These are phyloP conservation scores for Nyssa sinensis DNA, from an alignment of 148 eudicot species.

Conservation along the genomic window DNA sequence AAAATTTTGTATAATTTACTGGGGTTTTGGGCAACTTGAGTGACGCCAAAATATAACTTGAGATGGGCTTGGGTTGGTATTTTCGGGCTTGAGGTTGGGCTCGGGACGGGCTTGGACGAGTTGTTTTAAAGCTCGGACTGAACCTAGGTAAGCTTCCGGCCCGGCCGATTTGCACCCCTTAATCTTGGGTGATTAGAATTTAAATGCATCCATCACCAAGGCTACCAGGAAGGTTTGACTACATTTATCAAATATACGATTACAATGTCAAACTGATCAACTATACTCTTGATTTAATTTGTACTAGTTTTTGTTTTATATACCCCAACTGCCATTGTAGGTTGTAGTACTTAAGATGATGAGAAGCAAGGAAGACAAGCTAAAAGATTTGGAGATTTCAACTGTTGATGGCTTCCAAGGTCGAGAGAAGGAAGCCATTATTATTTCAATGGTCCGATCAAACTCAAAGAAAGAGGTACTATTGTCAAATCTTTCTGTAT, in stretches of 20 bases:
- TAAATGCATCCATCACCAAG: background rate
- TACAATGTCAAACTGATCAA: background rate
- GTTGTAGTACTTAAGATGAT: slow-evolving; percentile 77
- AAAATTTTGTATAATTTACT: too few relatives aligned
- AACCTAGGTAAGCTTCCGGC: too few relatives aligned
- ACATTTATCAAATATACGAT: background rate
- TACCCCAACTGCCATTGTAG: slow-evolving; percentile 32
- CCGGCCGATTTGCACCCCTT: too few relatives aligned
- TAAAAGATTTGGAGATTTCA: slow-evolving; percentile 86
- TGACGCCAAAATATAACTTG: too few relatives aligned
- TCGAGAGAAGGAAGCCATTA: slow-evolving; percentile 93
- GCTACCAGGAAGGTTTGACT: background rate
- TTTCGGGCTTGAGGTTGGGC: too few relatives aligned
- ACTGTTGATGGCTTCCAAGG: slow-evolving; percentile 99
- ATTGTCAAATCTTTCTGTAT: background rate
- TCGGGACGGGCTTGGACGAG: too few relatives aligned
- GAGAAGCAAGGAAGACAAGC: slow-evolving; percentile 64
- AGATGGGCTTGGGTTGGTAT: too few relatives aligned
- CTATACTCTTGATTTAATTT: background rate
- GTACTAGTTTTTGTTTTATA: slow-evolving; percentile 4
- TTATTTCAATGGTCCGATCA: slow-evolving; percentile 98
- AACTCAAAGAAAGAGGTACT: slow-evolving; percentile 84
- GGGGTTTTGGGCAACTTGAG: too few relatives aligned
- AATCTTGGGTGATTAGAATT: too few relatives aligned
- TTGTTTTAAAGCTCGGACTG: too few relatives aligned